These are phyloP conservation scores for Aspergillus japonicus DNA, from an alignment of 2,329 filamentous ascomycete species.

Conservation along the genomic window DNA sequence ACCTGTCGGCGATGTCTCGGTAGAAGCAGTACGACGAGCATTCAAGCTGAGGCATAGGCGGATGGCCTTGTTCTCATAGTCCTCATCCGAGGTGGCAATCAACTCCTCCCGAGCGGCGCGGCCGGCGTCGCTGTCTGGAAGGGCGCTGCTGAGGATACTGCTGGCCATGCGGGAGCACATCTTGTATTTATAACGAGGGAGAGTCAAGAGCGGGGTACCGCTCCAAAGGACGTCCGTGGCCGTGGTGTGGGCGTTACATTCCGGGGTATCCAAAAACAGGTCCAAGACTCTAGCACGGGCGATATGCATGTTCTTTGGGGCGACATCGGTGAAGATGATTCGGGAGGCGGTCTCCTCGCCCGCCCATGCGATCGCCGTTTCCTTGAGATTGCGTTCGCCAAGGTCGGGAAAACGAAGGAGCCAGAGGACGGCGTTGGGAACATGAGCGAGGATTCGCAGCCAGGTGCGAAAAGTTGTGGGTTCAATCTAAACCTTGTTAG, in stretches of 20 bases:
- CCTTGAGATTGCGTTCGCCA: slow-evolving; percentile 79
- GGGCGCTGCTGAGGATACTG: slow-evolving; percentile 84
- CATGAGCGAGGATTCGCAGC: slow-evolving; percentile 81
- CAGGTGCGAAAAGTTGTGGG: slow-evolving; percentile 94
- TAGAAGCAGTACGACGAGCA: slow-evolving; percentile 50
- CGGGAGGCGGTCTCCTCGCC: slow-evolving; percentile 79
- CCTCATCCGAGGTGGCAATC: slow-evolving; percentile 72
- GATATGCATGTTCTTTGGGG: slow-evolving; percentile 92
- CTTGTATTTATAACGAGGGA: slow-evolving; percentile 91
- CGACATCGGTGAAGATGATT: slow-evolving; percentile 93
- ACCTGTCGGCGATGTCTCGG: slow-evolving; percentile 46
- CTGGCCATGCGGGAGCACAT: slow-evolving; percentile 99
- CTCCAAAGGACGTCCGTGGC: slow-evolving; percentile 96
- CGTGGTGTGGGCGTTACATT: slow-evolving; percentile 97
- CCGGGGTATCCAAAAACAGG: slow-evolving; percentile 92
- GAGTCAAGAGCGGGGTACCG: slow-evolving; percentile 85
- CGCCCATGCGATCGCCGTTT: slow-evolving; percentile 80
- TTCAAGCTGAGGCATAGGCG: slow-evolving; percentile 62
- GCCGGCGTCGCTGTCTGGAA: slow-evolving; percentile 72
- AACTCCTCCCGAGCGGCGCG: slow-evolving; percentile 68
- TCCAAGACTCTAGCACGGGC: slow-evolving; percentile 88
- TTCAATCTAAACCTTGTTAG: slow-evolving; percentile 68
- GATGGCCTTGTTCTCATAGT: slow-evolving; percentile 80
- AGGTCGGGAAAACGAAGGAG: slow-evolving; percentile 94
- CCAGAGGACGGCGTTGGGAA: slow-evolving; percentile 90